These are phyloP conservation scores for Trametes cubensis DNA, from an alignment of 768 basidiomycete genomes.

Conservation along the genomic window DNA sequence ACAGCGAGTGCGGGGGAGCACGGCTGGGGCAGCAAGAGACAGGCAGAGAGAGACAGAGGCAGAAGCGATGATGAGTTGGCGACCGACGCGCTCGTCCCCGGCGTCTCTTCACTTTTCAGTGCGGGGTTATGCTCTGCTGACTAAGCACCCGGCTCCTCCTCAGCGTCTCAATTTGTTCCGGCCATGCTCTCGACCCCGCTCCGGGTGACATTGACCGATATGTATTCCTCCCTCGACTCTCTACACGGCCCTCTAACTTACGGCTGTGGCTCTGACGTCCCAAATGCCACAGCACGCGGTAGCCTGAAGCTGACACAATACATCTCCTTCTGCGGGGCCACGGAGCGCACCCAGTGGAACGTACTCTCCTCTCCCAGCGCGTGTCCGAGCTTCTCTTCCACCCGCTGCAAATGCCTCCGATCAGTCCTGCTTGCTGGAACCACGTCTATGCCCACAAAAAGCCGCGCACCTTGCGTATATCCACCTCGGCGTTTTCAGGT, in stretches of 20 bases:
- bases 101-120: slow-evolving; percentile 21
- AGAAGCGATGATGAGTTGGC: slow-evolving; percentile 26
- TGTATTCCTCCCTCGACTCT: background rate
- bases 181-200: background rate
- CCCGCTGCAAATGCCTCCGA: slow-evolving; percentile 53
- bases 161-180: slow-evolving; percentile 13
- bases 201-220: background rate
- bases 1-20: slow-evolving; percentile 2
- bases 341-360: slow-evolving; percentile 83
- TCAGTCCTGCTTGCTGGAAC: slow-evolving; percentile 17
- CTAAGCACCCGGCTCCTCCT: slow-evolving; percentile 24
- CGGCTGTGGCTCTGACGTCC: background rate
- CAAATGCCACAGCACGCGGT: slow-evolving; percentile 47
- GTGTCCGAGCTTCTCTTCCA: slow-evolving; percentile 64
- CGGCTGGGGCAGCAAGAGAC: background rate
- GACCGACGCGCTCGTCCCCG: slow-evolving; percentile 13
- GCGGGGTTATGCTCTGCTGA: slow-evolving; percentile 31
- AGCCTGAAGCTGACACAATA: slow-evolving; percentile 92
- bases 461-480: slow-evolving; percentile 71
- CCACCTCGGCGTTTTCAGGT: slow-evolving; percentile 61
- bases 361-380: slow-evolving; percentile 50
- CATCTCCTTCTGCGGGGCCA: slow-evolving; percentile 97
- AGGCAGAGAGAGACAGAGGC: slow-evolving; percentile 1
- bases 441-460: background rate
- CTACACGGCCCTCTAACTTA: background rate